phyloP scores from a whole-genome alignment of 2,329 filamentous ascomycete genomes.

The Aspergillus sp. region DNA sequence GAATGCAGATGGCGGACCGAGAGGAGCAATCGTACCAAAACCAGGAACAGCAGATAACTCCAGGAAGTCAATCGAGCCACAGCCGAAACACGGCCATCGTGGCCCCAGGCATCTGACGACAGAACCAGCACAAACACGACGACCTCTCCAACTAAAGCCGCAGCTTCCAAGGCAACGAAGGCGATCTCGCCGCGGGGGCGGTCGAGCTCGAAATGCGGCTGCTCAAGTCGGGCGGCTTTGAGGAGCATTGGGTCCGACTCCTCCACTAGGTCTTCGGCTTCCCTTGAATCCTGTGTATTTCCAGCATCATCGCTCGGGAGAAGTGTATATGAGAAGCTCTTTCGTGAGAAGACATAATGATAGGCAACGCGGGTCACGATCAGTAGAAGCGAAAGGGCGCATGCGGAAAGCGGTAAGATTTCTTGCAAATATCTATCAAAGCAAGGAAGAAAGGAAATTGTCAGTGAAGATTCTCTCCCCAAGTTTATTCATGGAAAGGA shows the following conservation, averaged over 20 bases:
- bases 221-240: conserved; percentile 51
- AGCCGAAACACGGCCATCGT: conserved; percentile 59
- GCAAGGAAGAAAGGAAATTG: neutral
- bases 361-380: conserved; percentile 60
- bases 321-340: conserved; percentile 57
- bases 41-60: conserved; percentile 76
- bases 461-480: neutral
- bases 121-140: conserved; percentile 67
- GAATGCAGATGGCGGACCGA: conserved; percentile 61
- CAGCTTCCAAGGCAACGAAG: conserved; percentile 70
- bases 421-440: conserved; percentile 70
- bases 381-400: conserved; percentile 68
- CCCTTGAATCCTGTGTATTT: conserved; percentile 56
- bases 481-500: neutral
- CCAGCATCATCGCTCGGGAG: conserved; percentile 36
- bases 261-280: conserved; percentile 44
- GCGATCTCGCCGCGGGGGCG: conserved; percentile 71
- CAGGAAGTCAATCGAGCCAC: conserved; percentile 71
- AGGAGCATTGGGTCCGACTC: conserved; percentile 58
- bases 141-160: conserved; percentile 71
- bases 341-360: conserved; percentile 54
- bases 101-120: conserved; percentile 59
- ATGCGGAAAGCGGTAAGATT: conserved; percentile 71
- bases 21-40: conserved; percentile 68
- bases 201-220: conserved; percentile 63